Evolutionary conservation across 192 early-diverging fungal genomes (phyloP).

Genomic region (Umbelopsis vinacea): DNA sequence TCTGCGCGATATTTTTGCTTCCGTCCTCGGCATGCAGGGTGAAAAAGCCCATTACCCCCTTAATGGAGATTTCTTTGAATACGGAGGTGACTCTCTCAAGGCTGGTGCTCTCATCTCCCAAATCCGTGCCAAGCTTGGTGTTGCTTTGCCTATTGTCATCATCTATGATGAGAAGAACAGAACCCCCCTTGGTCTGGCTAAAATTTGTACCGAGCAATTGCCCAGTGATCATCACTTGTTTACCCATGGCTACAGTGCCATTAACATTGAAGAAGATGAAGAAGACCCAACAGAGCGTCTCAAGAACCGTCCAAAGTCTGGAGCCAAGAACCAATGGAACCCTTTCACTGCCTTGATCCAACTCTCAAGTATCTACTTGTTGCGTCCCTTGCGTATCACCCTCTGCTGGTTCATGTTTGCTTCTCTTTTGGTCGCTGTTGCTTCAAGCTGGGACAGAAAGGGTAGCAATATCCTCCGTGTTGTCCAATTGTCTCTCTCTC

Average conservation of each 20-base stretch:
- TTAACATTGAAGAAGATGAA: constrained; percentile 11
- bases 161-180: constrained; percentile 30
- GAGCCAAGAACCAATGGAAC: constrained; percentile 24
- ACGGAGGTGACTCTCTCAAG: constrained; percentile 48
- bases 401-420: constrained; percentile 34
- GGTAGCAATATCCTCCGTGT: constrained; percentile 1
- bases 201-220: constrained; percentile 18
- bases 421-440: constrained; percentile 23
- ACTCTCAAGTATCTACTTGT: constrained; percentile 21
- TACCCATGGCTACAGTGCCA: constrained; percentile 20
- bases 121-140: constrained; percentile 27
- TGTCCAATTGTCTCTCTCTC: constrained; percentile 18
- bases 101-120: constrained; percentile 36
- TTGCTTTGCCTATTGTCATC: constrained; percentile 21
- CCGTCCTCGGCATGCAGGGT: constrained; percentile 38
- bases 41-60: constrained; percentile 26
- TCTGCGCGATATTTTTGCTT: constrained; percentile 36
- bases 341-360: constrained; percentile 28
- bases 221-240: constrained; percentile 26
- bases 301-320: constrained; percentile 16
- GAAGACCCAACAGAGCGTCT: constrained; percentile 30
- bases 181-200: constrained; percentile 30
- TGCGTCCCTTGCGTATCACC: constrained; percentile 39
- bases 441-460: constrained; percentile 7
- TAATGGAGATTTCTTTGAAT: constrained; percentile 50